Evolutionary conservation across 805 yeast species (phyloP).

Genomic region (Metschnikowia lochheadii): DNA sequence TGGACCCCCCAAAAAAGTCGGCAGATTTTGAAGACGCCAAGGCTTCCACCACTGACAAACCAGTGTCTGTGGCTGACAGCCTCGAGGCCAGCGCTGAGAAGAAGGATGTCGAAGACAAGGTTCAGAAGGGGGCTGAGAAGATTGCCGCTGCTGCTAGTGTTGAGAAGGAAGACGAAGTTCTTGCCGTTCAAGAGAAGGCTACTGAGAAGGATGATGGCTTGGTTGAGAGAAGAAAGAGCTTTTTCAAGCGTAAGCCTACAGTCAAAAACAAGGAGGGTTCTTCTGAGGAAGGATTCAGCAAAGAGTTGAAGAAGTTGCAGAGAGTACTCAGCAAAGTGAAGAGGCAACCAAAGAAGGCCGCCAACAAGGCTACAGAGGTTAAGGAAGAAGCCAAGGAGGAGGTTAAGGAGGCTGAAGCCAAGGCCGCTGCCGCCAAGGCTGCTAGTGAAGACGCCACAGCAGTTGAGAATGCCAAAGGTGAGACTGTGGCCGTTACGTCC

Average conservation of each 20-base stretch:
- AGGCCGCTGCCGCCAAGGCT: background rate
- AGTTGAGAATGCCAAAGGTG: background rate
- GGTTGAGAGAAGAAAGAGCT: constrained; percentile 9
- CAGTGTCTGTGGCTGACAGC: background rate
- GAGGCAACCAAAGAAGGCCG: background rate
- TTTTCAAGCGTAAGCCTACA: constrained; percentile 5
- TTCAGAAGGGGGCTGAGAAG: constrained; percentile 5
- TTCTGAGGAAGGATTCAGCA: background rate
- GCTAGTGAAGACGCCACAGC: background rate
- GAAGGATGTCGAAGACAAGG: background rate
- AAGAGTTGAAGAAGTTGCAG: constrained; percentile 1
- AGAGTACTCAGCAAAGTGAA: constrained; percentile 3
- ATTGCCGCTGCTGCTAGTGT: background rate
- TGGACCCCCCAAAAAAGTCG: background rate
- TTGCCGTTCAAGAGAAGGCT: constrained; percentile 10
- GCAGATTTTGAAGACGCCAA: background rate
- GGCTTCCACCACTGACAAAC: constrained; percentile 4
- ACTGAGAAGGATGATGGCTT: constrained; percentile 18
- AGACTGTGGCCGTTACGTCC: background rate
- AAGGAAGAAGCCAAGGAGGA: background rate
- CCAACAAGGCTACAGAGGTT: background rate
- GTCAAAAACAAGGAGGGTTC: background rate
- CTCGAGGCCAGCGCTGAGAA: background rate
- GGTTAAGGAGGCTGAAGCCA: background rate
- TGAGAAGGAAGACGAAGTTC: background rate